phyloP scores from a whole-genome alignment of 192 early-diverging fungal species.

The Entomortierella chlamydospora region DNA sequence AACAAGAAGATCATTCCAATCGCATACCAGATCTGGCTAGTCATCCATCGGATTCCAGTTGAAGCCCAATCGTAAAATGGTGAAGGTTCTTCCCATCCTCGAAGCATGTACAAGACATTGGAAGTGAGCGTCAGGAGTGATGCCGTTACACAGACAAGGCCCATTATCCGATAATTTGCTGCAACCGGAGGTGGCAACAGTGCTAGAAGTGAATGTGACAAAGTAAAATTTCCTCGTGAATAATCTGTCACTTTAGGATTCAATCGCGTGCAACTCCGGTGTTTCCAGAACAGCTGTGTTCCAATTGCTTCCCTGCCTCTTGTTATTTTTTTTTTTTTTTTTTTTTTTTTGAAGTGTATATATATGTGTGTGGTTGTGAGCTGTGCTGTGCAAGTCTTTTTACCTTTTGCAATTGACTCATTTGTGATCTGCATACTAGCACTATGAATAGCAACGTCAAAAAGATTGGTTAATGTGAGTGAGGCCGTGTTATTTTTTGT shows the following conservation, averaged over 20 bases:
- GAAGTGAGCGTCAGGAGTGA: conserved; percentile 38
- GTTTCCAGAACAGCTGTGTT: too few species aligned
- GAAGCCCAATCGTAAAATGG: conserved; percentile 50
- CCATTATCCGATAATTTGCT: conserved; percentile 40
- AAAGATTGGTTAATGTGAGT: too few species aligned
- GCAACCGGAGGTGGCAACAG: conserved; percentile 36
- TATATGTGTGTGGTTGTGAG: not conserved
- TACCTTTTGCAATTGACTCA: conserved; percentile 53
- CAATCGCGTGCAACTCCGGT: not conserved
- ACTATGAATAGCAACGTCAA: conserved; percentile 32
- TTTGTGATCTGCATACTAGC: conserved; percentile 43
- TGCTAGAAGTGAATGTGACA: conserved; percentile 6
- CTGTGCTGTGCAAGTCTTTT: not conserved
- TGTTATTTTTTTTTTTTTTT: too few species aligned
- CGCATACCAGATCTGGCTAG: conserved; percentile 53
- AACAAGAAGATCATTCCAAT: conserved; percentile 54
- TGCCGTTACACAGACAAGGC: conserved; percentile 28
- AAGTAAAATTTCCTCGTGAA: not conserved
- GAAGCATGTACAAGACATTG: conserved; percentile 49
- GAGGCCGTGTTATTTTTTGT: too few species aligned
- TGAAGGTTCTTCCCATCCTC: conserved; percentile 49
- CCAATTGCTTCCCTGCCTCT: too few species aligned
- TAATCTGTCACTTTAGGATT: conserved; percentile 11
- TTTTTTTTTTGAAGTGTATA: too few species aligned
- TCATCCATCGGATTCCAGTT: conserved; percentile 48